phyloP scores from a whole-genome alignment of 2,329 filamentous ascomycete genomes.

The Cercospora canescens region DNA sequence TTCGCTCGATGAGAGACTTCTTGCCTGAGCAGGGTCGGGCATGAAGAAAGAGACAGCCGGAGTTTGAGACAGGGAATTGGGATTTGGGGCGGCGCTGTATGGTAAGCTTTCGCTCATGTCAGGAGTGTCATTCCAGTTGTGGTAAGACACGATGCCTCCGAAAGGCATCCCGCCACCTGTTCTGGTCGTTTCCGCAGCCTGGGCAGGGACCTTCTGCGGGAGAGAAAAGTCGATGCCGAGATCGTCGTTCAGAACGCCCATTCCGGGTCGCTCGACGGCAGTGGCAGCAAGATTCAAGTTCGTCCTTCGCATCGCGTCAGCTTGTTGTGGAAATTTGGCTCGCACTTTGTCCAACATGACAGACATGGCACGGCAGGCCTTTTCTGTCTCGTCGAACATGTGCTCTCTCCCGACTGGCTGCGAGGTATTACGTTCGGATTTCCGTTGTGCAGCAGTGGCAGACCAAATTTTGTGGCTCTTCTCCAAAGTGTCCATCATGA shows the following conservation, averaged over 20 bases:
- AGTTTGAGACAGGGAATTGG: neutral
- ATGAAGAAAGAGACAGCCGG: neutral
- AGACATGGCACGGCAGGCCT: conserved; percentile 34
- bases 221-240: conserved; percentile 2
- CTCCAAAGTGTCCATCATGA: conserved; percentile 36
- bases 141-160: conserved; percentile 18
- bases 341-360: conserved; percentile 36
- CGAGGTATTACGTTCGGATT: conserved; percentile 11
- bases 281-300: neutral
- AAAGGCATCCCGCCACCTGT: conserved; percentile 8
- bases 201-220: neutral
- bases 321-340: conserved; percentile 23
- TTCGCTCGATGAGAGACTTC: neutral
- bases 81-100: neutral
- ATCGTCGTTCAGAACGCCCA: neutral
- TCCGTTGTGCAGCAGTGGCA: conserved; percentile 18
- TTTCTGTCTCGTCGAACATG: conserved; percentile 34
- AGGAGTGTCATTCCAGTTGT: conserved; percentile 18
- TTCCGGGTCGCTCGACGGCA: neutral
- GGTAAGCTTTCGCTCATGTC: conserved; percentile 10
- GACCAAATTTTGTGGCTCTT: conserved; percentile 36
- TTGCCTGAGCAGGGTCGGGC: neutral
- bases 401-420: conserved; percentile 19
- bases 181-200: neutral
- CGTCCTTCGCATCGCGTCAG: conserved; percentile 3